Percentiles rank a stretch among this genome's conserved stretches.
Evolutionary conservation across 2,329 filamentous ascomycete genomes (phyloP).

Genomic region (Pseudogymnoascus destructans): DNA sequence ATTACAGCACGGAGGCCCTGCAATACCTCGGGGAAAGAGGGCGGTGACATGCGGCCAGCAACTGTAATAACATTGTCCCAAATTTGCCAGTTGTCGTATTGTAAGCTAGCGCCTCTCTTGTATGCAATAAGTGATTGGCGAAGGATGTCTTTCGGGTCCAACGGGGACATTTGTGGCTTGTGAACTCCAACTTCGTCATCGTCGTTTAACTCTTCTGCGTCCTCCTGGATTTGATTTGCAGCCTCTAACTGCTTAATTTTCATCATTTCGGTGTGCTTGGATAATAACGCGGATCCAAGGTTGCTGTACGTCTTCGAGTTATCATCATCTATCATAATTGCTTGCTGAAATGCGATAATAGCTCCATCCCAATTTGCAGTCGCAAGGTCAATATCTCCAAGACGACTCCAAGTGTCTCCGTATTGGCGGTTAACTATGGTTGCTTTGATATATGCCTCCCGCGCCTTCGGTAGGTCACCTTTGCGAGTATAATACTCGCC

Average conservation of each 20-base stretch:
- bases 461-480: constrained; percentile 55
- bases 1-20: constrained; percentile 63
- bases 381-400: constrained; percentile 79
- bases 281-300: constrained; percentile 69
- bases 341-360: constrained; percentile 68
- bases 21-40: constrained; percentile 62
- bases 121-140: constrained; percentile 70
- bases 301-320: constrained; percentile 95
- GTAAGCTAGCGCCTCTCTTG: constrained; percentile 72
- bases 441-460: constrained; percentile 65
- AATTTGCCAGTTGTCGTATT: constrained; percentile 79
- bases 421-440: constrained; percentile 70
- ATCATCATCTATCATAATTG: constrained; percentile 72
- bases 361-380: constrained; percentile 66
- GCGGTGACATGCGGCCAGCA: constrained; percentile 62
- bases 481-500: constrained; percentile 62
- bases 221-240: constrained; percentile 15
- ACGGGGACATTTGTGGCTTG: constrained; percentile 9
- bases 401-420: constrained; percentile 72
- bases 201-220: constrained; percentile 22
- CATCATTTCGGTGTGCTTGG: constrained; percentile 44
- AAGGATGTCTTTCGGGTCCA: constrained; percentile 36
- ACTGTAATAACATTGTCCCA: constrained; percentile 95
- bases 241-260: constrained; percentile 21
- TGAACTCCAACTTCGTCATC: constrained; percentile 20